phyloP scores from a whole-genome alignment of 129 eudicot species.

The Ambrosia trifida region DNA sequence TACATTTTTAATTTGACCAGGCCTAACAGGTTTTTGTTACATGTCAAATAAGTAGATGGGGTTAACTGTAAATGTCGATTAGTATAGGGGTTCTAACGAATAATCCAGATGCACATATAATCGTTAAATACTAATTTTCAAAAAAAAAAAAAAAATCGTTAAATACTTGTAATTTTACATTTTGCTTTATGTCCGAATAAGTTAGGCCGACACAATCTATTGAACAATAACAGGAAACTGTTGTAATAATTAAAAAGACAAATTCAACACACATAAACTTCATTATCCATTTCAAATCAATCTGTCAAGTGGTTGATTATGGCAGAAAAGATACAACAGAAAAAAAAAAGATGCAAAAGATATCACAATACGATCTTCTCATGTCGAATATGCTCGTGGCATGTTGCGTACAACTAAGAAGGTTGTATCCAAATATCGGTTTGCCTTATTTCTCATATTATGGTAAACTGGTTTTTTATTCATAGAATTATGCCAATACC shows the following conservation, averaged over 20 bases:
- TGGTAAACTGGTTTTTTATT: neutral
- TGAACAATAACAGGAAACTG: neutral
- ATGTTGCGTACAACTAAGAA: neutral
- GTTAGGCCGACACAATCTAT: neutral
- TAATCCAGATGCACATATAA: no score
- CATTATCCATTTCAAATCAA: neutral
- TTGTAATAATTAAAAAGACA: neutral
- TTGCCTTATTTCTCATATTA: slow-evolving; percentile 1
- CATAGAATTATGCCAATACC: neutral
- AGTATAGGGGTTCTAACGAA: no score
- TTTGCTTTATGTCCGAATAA: no score
- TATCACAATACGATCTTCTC: neutral
- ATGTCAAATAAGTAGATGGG: no score
- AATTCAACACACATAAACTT: neutral
- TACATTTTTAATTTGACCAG: no score
- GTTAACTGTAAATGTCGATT: no score
- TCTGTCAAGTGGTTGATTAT: neutral
- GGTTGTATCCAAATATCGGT: neutral
- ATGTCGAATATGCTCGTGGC: neutral
- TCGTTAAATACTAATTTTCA: no score
- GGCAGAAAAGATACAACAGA: neutral
- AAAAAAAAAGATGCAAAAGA: neutral
- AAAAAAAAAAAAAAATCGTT: no score
- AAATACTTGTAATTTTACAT: no score
- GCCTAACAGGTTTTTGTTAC: no score